Conservation (phyloP, 352 stramenopile genomes). For the Phytophthora hybrid region DNA sequence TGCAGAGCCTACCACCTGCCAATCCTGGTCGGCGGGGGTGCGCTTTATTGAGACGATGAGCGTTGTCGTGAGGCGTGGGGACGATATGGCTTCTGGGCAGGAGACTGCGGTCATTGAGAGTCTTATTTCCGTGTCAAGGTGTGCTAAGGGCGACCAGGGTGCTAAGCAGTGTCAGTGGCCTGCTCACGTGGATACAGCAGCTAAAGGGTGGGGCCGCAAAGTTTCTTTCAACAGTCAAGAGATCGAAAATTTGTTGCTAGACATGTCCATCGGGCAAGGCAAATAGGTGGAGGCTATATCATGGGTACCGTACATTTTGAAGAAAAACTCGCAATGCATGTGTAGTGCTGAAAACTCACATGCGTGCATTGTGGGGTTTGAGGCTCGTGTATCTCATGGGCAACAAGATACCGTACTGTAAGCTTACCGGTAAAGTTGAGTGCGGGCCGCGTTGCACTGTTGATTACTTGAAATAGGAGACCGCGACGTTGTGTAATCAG, state of each 20-base stretch:
- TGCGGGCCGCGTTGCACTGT: not conserved
- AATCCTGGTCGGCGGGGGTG: not conserved
- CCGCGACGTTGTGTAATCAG: not conserved
- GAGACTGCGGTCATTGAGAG: conserved; percentile 8
- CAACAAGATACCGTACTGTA: no score
- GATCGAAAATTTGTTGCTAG: conserved; percentile 21
- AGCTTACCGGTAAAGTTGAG: no score
- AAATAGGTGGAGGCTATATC: not conserved
- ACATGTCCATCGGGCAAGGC: not conserved
- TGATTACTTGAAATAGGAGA: not conserved
- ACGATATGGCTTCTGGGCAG: not conserved
- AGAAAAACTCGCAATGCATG: not conserved
- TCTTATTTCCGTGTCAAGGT: conserved; percentile 1
- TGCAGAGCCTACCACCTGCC: not conserved
- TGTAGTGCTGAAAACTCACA: no score
- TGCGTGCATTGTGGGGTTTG: no score
- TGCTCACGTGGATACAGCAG: not conserved
- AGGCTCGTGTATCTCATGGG: no score
- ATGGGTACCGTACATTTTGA: no score
- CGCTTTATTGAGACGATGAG: conserved; percentile 13
- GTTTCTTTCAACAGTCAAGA: conserved; percentile 17
- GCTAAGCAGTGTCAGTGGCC: not conserved
- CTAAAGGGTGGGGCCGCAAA: conserved; percentile 14
- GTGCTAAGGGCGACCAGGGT: not conserved
- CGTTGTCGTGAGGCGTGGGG: conserved; percentile 3